Conservation (phyloP, 176 grass and related monocot species). For the Oryza meyeriana region DNA sequence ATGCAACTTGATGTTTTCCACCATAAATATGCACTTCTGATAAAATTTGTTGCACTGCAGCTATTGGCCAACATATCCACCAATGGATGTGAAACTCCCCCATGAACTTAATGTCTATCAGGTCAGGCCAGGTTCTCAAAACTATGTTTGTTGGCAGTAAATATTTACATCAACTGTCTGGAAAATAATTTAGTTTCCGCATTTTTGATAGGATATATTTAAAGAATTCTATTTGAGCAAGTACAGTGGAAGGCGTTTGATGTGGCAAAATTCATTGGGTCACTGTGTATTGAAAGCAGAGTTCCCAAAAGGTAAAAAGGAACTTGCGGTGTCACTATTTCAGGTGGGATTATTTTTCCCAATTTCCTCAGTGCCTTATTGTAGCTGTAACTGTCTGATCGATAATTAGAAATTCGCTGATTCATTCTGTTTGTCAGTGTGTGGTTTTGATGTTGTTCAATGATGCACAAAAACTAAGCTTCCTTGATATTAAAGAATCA, state of each 20-base stretch:
- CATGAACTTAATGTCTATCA: conserved; percentile 98
- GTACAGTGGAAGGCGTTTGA: conserved; percentile 91
- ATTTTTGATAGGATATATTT: conserved; percentile 80
- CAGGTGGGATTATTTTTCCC: conserved; percentile 53
- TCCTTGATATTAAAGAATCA: conserved; percentile 89
- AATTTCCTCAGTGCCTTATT: conserved; percentile 15
- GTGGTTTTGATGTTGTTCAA: conserved; percentile 99
- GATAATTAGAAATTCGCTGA: background rate
- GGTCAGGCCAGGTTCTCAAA: conserved; percentile 43
- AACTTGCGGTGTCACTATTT: conserved; percentile 98
- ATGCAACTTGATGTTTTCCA: background rate
- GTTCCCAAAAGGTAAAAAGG: conserved; percentile 99
- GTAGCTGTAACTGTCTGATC: conserved; percentile 1
- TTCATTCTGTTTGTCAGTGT: conserved; percentile 51
- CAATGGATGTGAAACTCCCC: conserved; percentile 95
- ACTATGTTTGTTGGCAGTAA: background rate
- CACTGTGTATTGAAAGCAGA: conserved; percentile 97
- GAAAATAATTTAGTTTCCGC: conserved; percentile 4
- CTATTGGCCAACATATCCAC: conserved; percentile 99
- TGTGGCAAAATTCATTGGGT: conserved; percentile 99
- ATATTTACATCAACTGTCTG: conserved; percentile 23
- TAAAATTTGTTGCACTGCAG: conserved; percentile 50
- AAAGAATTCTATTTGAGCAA: conserved; percentile 99
- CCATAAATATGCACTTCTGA: conserved; percentile 20
- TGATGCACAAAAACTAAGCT: conserved; percentile 88